phyloP scores from a whole-genome alignment of 2,329 filamentous ascomycete species.

The Delphinella strobiligena region DNA sequence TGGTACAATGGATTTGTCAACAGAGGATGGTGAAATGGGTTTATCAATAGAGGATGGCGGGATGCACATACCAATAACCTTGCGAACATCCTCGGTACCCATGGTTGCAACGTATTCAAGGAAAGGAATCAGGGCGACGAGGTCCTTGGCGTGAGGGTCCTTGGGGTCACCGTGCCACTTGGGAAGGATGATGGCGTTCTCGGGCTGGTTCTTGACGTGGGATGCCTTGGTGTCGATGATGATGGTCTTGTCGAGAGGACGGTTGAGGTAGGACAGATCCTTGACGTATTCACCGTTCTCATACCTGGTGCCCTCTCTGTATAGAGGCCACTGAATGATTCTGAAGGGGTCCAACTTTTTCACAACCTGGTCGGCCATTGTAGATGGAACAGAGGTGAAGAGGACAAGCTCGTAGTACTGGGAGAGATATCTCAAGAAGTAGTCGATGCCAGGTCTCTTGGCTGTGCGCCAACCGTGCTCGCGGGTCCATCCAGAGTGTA shows the following conservation, averaged over 20 bases:
- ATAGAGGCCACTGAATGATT: slow-evolving; percentile 90
- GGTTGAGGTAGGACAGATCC: slow-evolving; percentile 97
- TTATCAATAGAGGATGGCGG: background rate
- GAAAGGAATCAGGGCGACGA: slow-evolving; percentile 87
- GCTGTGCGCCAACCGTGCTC: slow-evolving; percentile 93
- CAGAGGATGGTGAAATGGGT: too few species aligned
- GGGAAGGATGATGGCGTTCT: slow-evolving; percentile 84
- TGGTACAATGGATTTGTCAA: too few species aligned
- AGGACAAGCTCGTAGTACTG: slow-evolving; percentile 97
- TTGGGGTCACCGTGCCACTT: slow-evolving; percentile 78
- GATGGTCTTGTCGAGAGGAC: slow-evolving; percentile 88
- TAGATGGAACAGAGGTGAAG: slow-evolving; percentile 79
- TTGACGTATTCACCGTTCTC: slow-evolving; percentile 95
- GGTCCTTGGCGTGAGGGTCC: slow-evolving; percentile 54
- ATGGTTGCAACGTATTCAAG: slow-evolving; percentile 94
- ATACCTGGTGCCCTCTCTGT: slow-evolving; percentile 93
- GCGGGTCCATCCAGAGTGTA: slow-evolving; percentile 89
- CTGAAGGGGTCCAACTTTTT: slow-evolving; percentile 91
- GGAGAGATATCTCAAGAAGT: slow-evolving; percentile 91
- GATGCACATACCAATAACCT: slow-evolving; percentile 9
- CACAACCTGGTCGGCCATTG: slow-evolving; percentile 74
- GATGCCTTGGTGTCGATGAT: slow-evolving; percentile 77
- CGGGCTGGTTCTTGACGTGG: slow-evolving; percentile 82
- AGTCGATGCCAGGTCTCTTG: slow-evolving; percentile 90
- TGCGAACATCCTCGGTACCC: slow-evolving; percentile 74